Conservation (phyloP, 805 yeast species). For the Maudiozyma turicensis region DNA sequence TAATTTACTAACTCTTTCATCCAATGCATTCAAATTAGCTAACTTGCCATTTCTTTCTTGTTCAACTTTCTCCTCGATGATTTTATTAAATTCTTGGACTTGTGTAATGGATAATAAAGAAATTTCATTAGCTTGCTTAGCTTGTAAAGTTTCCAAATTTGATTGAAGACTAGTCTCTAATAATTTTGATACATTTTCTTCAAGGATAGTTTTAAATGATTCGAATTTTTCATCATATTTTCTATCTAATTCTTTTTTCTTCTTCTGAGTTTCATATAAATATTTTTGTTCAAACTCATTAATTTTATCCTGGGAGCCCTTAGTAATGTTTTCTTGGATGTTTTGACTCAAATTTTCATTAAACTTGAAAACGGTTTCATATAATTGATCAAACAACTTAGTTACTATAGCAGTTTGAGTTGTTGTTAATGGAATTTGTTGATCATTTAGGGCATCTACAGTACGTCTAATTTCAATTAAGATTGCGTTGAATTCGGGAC, state of each 20-base stretch:
- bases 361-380: constrained; percentile 8
- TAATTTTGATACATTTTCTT: constrained; percentile 46
- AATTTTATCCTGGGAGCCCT: constrained; percentile 13
- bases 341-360: constrained; percentile 10
- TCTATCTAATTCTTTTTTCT: constrained; percentile 50
- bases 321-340: constrained; percentile 8
- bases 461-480: constrained; percentile 28
- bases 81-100: constrained; percentile 53
- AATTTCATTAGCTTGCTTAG: constrained; percentile 67
- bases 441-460: constrained; percentile 29
- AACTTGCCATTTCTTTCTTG: constrained; percentile 72
- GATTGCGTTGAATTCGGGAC: constrained; percentile 10
- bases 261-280: constrained; percentile 19
- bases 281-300: constrained; percentile 18
- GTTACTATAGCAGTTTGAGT: constrained; percentile 10
- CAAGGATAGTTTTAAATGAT: constrained; percentile 50
- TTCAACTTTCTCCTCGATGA: constrained; percentile 52
- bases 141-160: constrained; percentile 51
- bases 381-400: constrained; percentile 11
- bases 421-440: constrained; percentile 24
- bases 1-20: constrained; percentile 43
- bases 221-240: constrained; percentile 53
- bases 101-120: constrained; percentile 58
- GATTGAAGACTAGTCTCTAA: constrained; percentile 58
- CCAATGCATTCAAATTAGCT: constrained; percentile 53